These are phyloP conservation scores for Populus alba DNA, from an alignment of 345 rosid species.

Conservation along the genomic window DNA sequence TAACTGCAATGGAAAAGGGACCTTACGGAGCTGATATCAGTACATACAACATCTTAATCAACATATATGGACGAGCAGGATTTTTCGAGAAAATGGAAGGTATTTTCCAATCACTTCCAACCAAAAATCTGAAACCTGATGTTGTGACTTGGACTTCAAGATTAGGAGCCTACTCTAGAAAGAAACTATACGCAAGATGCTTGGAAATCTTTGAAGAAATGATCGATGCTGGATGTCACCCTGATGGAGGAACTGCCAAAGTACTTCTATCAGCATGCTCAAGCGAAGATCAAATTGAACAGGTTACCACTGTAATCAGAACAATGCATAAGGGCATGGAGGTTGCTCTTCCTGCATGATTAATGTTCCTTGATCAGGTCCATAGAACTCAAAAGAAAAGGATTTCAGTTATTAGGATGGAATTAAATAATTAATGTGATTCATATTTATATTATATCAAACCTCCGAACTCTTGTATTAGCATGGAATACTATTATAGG, in stretches of 20 bases:
- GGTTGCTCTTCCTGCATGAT: conserved; percentile 41
- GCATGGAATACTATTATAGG: too few relatives aligned
- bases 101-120: conserved; percentile 43
- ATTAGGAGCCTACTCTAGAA: conserved; percentile 72
- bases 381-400: neutral
- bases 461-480: too few relatives aligned
- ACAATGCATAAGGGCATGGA: conserved; percentile 63
- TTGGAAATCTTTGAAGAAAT: conserved; percentile 81
- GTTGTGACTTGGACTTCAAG: conserved; percentile 96
- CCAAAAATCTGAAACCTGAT: conserved; percentile 49
- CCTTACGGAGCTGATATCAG: conserved; percentile 58
- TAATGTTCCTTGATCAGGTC: neutral
- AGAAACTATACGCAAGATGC: conserved; percentile 68
- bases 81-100: conserved; percentile 66
- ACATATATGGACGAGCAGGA: conserved; percentile 72
- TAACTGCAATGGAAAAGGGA: conserved; percentile 59
- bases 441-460: too few relatives aligned
- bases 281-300: conserved; percentile 69
- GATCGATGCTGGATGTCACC: conserved; percentile 79
- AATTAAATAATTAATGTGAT: too few relatives aligned
- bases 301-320: conserved; percentile 69
- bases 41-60: conserved; percentile 86
- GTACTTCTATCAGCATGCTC: conserved; percentile 81
- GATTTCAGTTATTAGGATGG: neutral
- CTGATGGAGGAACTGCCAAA: conserved; percentile 85